These are phyloP conservation scores for Cystobasidium pallidum DNA, from an alignment of 1,284 basidiomycete species.

Conservation along the genomic window DNA sequence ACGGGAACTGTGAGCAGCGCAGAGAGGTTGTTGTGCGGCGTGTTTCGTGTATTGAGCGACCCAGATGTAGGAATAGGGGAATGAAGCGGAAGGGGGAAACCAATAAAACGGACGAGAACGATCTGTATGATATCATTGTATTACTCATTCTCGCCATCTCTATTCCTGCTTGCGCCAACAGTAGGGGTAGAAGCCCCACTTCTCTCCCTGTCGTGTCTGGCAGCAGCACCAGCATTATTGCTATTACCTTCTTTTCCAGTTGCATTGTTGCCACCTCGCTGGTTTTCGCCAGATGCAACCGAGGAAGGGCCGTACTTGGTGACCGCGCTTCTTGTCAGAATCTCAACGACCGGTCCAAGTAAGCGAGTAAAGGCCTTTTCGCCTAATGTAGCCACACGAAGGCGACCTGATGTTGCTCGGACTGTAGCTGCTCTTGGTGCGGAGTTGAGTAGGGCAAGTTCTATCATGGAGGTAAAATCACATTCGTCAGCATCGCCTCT, in stretches of 20 bases:
- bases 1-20: background rate
- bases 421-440: conserved; percentile 92
- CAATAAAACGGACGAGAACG: too few relatives aligned
- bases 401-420: conserved; percentile 69
- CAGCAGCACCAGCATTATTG: background rate
- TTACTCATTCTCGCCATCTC: conserved; percentile 12
- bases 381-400: conserved; percentile 90
- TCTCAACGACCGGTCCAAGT: conserved; percentile 65
- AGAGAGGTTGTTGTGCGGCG: too few relatives aligned
- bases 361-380: conserved; percentile 92
- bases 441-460: conserved; percentile 79
- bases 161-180: background rate
- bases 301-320: conserved; percentile 36
- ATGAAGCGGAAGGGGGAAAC: too few relatives aligned
- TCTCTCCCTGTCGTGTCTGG: conserved; percentile 18
- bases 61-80: too few relatives aligned
- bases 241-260: background rate
- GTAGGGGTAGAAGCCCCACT: conserved; percentile 24
- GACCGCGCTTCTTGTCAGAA: conserved; percentile 37
- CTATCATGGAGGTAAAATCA: conserved; percentile 56
- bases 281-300: conserved; percentile 14
- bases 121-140: too few relatives aligned
- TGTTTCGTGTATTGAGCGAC: too few relatives aligned
- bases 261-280: background rate
- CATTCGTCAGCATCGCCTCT: too few relatives aligned